phyloP scores from a whole-genome alignment of 23 red algal species.

The Gracilaria gracilis region DNA sequence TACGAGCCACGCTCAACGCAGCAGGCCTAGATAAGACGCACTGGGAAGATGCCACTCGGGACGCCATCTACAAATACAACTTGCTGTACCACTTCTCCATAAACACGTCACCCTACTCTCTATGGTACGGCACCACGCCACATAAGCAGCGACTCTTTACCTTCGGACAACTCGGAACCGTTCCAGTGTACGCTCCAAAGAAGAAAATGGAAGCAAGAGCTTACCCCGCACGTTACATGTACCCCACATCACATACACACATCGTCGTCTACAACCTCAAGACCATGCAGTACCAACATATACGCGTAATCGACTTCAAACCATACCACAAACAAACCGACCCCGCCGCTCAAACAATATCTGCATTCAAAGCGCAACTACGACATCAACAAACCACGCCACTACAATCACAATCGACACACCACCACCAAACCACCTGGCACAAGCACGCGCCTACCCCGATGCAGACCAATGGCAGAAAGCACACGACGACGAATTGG shows the following conservation, averaged over 20 bases:
- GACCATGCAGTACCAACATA: no score
- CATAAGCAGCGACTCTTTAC: background rate
- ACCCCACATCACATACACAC: background rate
- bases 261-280: background rate
- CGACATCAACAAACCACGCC: no score
- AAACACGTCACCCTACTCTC: background rate
- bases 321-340: background rate
- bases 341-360: no score
- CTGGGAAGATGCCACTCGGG: constrained; percentile 35
- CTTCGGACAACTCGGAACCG: constrained; percentile 5
- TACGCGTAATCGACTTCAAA: no score
- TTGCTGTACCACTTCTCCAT: background rate
- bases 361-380: no score
- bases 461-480: no score
- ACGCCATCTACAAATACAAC: constrained; percentile 30
- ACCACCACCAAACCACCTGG: no score
- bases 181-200: constrained; percentile 6
- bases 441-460: background rate
- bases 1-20: background rate
- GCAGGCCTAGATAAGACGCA: background rate
- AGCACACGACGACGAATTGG: no score
- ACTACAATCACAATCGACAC: no score
- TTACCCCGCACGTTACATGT: background rate
- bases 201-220: constrained; percentile 17
- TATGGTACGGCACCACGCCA: constrained; percentile 11